A percentile compares a stretch with the other conserved stretches of the same genome.
Evolutionary conservation across 2,329 filamentous ascomycete genomes (phyloP).

Genomic region (Dryadomyces sulphureus): DNA sequence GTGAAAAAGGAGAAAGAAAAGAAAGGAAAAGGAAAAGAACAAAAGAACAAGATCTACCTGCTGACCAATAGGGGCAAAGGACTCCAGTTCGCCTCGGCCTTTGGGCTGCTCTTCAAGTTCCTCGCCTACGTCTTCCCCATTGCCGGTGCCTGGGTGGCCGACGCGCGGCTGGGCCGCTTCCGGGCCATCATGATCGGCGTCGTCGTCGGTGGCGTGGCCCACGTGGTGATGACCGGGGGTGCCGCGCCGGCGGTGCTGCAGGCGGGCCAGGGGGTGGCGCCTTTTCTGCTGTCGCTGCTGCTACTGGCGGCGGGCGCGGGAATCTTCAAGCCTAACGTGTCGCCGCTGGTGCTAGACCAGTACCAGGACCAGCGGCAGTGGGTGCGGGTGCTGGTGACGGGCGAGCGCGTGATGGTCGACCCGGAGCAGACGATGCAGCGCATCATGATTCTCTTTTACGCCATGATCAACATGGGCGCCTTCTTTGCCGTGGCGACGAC

Average conservation of each 20-base stretch:
- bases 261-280: conserved; percentile 34
- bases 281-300: conserved; percentile 46
- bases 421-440: conserved; percentile 29
- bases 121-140: conserved; percentile 33
- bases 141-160: conserved; percentile 41
- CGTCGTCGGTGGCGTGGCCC: conserved; percentile 44
- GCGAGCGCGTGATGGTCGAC: conserved; percentile 29
- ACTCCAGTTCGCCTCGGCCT: conserved; percentile 2
- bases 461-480: conserved; percentile 53
- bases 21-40: no score
- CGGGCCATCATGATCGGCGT: conserved; percentile 44
- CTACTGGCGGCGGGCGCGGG: conserved; percentile 55
- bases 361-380: conserved; percentile 24
- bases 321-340: conserved; percentile 51
- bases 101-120: conserved; percentile 27
- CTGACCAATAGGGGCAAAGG: not conserved
- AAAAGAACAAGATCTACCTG: no score
- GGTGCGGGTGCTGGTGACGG: conserved; percentile 20
- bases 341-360: conserved; percentile 28
- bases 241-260: conserved; percentile 45
- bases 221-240: conserved; percentile 49
- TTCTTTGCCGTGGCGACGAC: conserved; percentile 48
- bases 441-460: conserved; percentile 38
- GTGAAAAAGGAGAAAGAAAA: no score
- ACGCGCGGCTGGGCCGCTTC: conserved; percentile 52